Evolutionary conservation across 371 early-diverging fungal species (phyloP).

Genomic region (Syncephalastrum sp.): DNA sequence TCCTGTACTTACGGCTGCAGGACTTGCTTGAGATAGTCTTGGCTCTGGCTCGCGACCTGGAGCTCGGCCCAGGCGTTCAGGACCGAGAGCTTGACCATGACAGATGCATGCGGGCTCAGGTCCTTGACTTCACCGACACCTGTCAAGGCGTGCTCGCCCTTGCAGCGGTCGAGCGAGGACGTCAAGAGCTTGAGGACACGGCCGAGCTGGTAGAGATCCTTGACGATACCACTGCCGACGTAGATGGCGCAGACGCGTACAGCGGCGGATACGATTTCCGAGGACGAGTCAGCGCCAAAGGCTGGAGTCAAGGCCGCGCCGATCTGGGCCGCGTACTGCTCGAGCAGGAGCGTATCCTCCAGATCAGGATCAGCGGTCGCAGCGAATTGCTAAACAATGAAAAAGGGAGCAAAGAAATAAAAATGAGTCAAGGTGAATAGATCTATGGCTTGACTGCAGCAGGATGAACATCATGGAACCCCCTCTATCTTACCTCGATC

Average conservation of each 20-base stretch:
- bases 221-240: constrained; percentile 81
- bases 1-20: constrained; percentile 52
- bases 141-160: constrained; percentile 56
- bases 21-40: constrained; percentile 59
- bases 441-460: too few relatives aligned
- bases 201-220: constrained; percentile 73
- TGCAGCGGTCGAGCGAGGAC: constrained; percentile 69
- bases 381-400: constrained; percentile 51
- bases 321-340: constrained; percentile 91
- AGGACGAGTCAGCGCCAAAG: constrained; percentile 74
- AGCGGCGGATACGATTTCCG: constrained; percentile 77
- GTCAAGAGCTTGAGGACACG: constrained; percentile 73
- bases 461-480: too few relatives aligned
- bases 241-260: constrained; percentile 84
- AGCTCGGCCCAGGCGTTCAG: constrained; percentile 85
- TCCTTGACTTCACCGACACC: constrained; percentile 61
- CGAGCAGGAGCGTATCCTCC: constrained; percentile 75
- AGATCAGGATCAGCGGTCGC: constrained; percentile 77
- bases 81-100: constrained; percentile 79
- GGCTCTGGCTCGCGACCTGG: constrained; percentile 60
- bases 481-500: constrained; percentile 47
- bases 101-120: constrained; percentile 68
- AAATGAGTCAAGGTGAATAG: not conserved
- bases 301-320: constrained; percentile 88
- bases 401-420: not conserved